Percentiles rank a stretch among this genome's conserved stretches.
Conservation (phyloP, 208 protist genomes). For the Leishmania martiniquensis region DNA sequence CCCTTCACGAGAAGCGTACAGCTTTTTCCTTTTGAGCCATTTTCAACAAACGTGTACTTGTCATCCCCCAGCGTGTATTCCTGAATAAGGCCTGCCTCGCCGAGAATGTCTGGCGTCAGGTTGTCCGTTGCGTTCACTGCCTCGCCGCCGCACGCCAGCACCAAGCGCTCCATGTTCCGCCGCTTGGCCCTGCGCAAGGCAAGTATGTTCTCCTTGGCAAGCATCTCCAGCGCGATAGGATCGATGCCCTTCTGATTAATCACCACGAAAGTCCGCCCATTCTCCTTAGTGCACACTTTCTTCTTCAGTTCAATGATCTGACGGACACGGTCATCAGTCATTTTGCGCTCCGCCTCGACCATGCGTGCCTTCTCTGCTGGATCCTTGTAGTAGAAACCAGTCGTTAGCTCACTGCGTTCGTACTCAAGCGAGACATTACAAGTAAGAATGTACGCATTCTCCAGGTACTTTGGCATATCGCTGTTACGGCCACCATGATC, state of each 20-base stretch:
- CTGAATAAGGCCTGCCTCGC: constrained; percentile 98
- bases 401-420: constrained; percentile 99
- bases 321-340: constrained; percentile 97
- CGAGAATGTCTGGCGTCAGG: constrained; percentile 93
- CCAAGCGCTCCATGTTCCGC: constrained; percentile 99
- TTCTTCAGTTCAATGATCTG: constrained; percentile 99
- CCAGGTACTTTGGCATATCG: constrained; percentile 97
- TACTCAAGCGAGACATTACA: constrained; percentile 99
- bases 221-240: constrained; percentile 99
- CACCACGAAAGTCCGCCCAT: constrained; percentile 97
- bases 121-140: constrained; percentile 99
- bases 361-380: constrained; percentile 98
- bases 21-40: constrained; percentile 95
- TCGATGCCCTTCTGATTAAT: constrained; percentile 99
- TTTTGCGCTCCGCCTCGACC: constrained; percentile 96
- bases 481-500: constrained; percentile 99
- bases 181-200: constrained; percentile 99
- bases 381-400: constrained; percentile 98
- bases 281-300: constrained; percentile 94
- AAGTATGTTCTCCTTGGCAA: constrained; percentile 99
- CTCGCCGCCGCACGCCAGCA: constrained; percentile 97
- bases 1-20: constrained; percentile 99
- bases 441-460: constrained; percentile 99
- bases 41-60: constrained; percentile 99
- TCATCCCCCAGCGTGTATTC: constrained; percentile 99